Percentiles rank a stretch among this genome's conserved stretches.
These are phyloP conservation scores for Fereydounia khargensis DNA, from an alignment of 1,284 basidiomycete genomes.

Conservation along the genomic window DNA sequence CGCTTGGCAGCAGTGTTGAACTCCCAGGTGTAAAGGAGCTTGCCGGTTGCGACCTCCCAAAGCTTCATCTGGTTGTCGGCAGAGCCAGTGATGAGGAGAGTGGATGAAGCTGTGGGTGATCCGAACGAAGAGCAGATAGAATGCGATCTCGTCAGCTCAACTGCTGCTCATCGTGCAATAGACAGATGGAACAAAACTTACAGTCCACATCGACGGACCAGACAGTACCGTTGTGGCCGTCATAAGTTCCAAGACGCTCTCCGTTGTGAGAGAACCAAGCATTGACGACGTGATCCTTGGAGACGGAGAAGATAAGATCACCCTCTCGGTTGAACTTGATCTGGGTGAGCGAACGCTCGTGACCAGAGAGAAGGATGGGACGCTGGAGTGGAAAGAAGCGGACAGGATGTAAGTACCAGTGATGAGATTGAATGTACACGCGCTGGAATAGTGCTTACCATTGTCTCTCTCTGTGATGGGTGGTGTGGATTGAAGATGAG, in stretches of 20 bases:
- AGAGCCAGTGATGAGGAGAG: slow-evolving; percentile 79
- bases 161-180: no score
- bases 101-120: slow-evolving; percentile 69
- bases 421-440: no score
- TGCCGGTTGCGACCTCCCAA: slow-evolving; percentile 86
- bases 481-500: no score
- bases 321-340: slow-evolving; percentile 81
- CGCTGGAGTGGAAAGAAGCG: no score
- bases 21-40: slow-evolving; percentile 79
- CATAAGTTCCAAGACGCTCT: slow-evolving; percentile 92
- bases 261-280: slow-evolving; percentile 99
- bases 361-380: slow-evolving; percentile 66
- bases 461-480: no score
- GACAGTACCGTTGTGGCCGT: slow-evolving; percentile 92
- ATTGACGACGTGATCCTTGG: slow-evolving; percentile 93
- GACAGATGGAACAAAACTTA: slow-evolving; percentile 62
- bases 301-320: slow-evolving; percentile 90
- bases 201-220: slow-evolving; percentile 96
- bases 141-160: no score
- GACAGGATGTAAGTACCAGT: no score
- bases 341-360: slow-evolving; percentile 91
- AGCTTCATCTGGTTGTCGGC: slow-evolving; percentile 86
- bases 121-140: background rate
- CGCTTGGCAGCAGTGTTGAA: slow-evolving; percentile 97
- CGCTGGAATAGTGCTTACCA: no score